These are phyloP conservation scores for Mycena galopus DNA, from an alignment of 768 basidiomycete genomes.

Conservation along the genomic window DNA sequence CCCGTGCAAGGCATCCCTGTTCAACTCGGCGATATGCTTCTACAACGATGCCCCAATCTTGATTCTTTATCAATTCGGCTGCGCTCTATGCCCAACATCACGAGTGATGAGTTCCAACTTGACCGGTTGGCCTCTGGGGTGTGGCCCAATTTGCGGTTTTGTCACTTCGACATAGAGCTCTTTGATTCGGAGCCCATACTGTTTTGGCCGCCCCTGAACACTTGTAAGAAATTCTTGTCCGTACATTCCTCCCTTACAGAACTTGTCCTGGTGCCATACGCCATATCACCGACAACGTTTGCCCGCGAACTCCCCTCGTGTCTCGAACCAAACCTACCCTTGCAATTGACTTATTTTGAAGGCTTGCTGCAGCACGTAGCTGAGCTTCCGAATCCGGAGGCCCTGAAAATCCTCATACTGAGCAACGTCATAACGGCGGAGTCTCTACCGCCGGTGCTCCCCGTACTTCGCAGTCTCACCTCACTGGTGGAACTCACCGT, in stretches of 20 bases:
- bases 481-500: neutral
- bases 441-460: neutral
- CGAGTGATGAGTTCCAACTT: neutral
- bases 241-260: neutral
- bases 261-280: neutral
- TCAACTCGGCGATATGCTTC: neutral
- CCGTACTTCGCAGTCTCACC: neutral
- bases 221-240: neutral
- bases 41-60: neutral
- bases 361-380: neutral
- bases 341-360: neutral
- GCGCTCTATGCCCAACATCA: neutral
- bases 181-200: neutral
- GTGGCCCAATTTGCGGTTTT: neutral
- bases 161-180: neutral
- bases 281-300: neutral
- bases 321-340: neutral
- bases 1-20: neutral
- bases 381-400: neutral
- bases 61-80: neutral
- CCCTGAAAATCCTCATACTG: neutral
- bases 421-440: neutral
- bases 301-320: neutral
- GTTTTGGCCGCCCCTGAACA: neutral
- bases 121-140: neutral